Percentiles rank a stretch among this genome's conserved stretches.
Evolutionary conservation across 2,329 filamentous ascomycete species (phyloP).

Genomic region (Scolecobasidium constrictum): DNA sequence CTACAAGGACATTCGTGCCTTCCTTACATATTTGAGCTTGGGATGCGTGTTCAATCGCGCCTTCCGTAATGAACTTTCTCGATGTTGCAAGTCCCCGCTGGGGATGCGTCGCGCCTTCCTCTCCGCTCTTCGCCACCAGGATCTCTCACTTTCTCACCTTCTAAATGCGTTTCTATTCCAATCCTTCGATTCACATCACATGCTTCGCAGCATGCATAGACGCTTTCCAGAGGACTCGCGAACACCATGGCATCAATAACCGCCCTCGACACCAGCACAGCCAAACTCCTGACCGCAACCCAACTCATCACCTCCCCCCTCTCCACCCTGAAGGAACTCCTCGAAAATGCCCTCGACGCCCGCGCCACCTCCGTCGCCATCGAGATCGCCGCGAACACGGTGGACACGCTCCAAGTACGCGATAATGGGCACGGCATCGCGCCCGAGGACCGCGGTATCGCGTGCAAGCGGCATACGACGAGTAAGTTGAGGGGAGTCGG

Average conservation of each 20-base stretch:
- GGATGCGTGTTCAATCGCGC: too few relatives aligned
- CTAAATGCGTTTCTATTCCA: too few relatives aligned
- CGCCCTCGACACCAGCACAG: constrained; percentile 19
- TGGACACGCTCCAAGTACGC: constrained; percentile 58
- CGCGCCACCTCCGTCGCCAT: constrained; percentile 56
- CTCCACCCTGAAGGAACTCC: constrained; percentile 61
- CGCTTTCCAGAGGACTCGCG: too few relatives aligned
- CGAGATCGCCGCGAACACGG: constrained; percentile 51
- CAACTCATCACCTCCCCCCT: constrained; percentile 47
- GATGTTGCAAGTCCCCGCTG: too few relatives aligned
- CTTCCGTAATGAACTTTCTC: too few relatives aligned
- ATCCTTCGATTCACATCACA: too few relatives aligned
- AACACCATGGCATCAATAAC: constrained; percentile 17
- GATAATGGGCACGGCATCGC: constrained; percentile 67
- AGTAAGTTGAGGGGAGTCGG: constrained; percentile 60
- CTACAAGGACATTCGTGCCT: too few relatives aligned
- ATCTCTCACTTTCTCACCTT: too few relatives aligned
- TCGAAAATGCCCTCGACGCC: constrained; percentile 70
- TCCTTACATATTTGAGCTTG: too few relatives aligned
- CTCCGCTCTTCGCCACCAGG: too few relatives aligned
- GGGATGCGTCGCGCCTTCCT: too few relatives aligned
- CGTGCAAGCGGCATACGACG: constrained; percentile 59
- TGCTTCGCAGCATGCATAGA: too few relatives aligned
- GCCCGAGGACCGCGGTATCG: constrained; percentile 46
- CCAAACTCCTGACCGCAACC: constrained; percentile 42